phyloP scores from a whole-genome alignment of 2,329 filamentous ascomycete species.

The Bipolaris zeicola region DNA sequence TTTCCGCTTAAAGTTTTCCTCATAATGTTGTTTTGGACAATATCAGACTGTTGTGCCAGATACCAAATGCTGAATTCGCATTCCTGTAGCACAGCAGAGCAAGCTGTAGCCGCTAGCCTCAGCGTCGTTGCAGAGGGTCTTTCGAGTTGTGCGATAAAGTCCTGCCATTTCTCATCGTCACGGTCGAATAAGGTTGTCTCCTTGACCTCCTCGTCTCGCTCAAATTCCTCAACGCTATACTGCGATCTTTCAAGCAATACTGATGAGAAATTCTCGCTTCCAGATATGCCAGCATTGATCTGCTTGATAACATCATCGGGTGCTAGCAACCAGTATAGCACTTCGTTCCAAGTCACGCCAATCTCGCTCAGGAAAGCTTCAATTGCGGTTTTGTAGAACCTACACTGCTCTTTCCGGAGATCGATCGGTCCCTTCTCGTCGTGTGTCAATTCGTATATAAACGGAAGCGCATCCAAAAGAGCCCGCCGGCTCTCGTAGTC shows the following conservation, averaged over 20 bases:
- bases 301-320: constrained; percentile 15
- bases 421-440: constrained; percentile 37
- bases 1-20: constrained; percentile 10
- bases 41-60: constrained; percentile 40
- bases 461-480: constrained; percentile 35
- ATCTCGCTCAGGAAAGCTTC: constrained; percentile 45
- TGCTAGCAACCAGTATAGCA: constrained; percentile 51
- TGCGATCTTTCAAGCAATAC: constrained; percentile 27
- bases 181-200: constrained; percentile 30
- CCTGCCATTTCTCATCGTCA: constrained; percentile 35
- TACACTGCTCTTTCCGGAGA: constrained; percentile 43
- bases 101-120: constrained; percentile 43
- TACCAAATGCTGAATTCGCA: constrained; percentile 51
- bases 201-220: constrained; percentile 14
- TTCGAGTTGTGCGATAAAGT: constrained; percentile 38
- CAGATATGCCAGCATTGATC: constrained; percentile 16
- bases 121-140: constrained; percentile 29
- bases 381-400: constrained; percentile 43
- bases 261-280: constrained; percentile 11
- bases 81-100: constrained; percentile 44
- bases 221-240: constrained; percentile 30
- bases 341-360: constrained; percentile 43
- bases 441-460: constrained; percentile 35
- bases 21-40: constrained; percentile 14
- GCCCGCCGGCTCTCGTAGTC: constrained; percentile 18